Conservation (phyloP, 2,329 filamentous ascomycete species). For the Mollisiaceae sp. region DNA sequence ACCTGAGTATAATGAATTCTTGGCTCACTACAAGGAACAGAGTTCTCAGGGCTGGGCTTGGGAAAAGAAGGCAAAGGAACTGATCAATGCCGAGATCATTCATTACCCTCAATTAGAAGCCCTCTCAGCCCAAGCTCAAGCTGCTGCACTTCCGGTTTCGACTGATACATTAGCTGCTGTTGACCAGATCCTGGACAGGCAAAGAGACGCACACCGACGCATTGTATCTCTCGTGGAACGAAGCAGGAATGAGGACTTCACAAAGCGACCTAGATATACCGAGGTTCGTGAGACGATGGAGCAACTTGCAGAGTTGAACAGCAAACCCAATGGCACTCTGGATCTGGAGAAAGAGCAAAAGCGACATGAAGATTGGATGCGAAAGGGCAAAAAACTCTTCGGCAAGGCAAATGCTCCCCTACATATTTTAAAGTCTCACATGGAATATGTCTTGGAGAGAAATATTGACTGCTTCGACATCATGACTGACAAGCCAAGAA, state of each 20-base stretch:
- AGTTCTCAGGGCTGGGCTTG: slow-evolving; percentile 79
- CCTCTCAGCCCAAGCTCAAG: slow-evolving; percentile 79
- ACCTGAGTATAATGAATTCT: slow-evolving; percentile 77
- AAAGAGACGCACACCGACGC: slow-evolving; percentile 89
- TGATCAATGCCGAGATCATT: slow-evolving; percentile 89
- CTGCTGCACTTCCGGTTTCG: slow-evolving; percentile 76
- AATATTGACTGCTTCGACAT: slow-evolving; percentile 93
- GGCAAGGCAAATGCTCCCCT: slow-evolving; percentile 97
- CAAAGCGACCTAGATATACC: slow-evolving; percentile 81
- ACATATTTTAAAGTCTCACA: slow-evolving; percentile 92
- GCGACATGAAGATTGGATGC: slow-evolving; percentile 98
- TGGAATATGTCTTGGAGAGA: slow-evolving; percentile 89
- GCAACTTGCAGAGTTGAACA: slow-evolving; percentile 85
- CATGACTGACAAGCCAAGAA: slow-evolving; percentile 79
- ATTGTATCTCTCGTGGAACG: slow-evolving; percentile 82
- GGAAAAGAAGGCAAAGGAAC: slow-evolving; percentile 90
- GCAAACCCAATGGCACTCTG: slow-evolving; percentile 86
- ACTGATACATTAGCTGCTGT: slow-evolving; percentile 80
- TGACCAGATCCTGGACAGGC: slow-evolving; percentile 92
- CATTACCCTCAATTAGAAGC: slow-evolving; percentile 96
- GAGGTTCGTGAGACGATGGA: slow-evolving; percentile 93
- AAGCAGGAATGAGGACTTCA: slow-evolving; percentile 75
- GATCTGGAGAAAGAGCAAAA: slow-evolving; percentile 95
- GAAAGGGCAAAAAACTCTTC: slow-evolving; percentile 95
- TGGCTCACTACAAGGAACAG: slow-evolving; percentile 78